phyloP scores from a whole-genome alignment of 768 basidiomycete genomes.

The Russula griseocarnosa region DNA sequence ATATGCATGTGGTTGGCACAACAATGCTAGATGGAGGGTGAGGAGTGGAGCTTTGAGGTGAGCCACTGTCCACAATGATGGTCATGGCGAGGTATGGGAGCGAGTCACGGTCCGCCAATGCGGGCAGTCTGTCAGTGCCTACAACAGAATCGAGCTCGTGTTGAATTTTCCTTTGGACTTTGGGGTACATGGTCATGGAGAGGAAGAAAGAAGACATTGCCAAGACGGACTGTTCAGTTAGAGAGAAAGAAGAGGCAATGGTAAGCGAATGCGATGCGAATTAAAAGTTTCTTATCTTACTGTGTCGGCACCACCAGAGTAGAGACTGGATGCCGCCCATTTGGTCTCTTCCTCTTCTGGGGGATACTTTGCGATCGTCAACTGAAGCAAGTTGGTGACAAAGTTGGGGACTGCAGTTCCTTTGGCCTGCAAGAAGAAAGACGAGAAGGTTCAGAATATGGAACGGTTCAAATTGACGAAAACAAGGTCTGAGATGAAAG shows the following conservation, averaged over 20 bases:
- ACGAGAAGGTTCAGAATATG: background rate
- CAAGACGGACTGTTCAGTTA: conserved; percentile 30
- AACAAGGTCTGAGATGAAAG: background rate
- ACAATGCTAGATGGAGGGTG: too few species aligned
- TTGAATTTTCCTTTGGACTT: conserved; percentile 29
- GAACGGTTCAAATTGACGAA: background rate
- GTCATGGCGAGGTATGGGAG: conserved; percentile 29
- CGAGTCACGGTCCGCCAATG: conserved; percentile 25
- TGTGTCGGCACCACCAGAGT: conserved; percentile 31
- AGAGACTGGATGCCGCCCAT: conserved; percentile 31
- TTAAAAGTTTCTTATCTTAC: conserved; percentile 14
- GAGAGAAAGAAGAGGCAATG: background rate
- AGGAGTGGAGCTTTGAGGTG: too few species aligned
- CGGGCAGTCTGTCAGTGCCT: conserved; percentile 26
- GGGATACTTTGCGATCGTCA: conserved; percentile 20
- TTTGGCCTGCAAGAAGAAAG: conserved; percentile 12
- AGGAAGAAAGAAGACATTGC: conserved; percentile 32
- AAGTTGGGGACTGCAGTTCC: conserved; percentile 27
- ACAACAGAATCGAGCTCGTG: conserved; percentile 31
- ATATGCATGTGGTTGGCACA: too few species aligned
- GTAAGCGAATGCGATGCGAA: background rate
- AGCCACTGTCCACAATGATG: too few species aligned
- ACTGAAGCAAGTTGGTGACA: conserved; percentile 25
- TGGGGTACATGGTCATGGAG: conserved; percentile 33
- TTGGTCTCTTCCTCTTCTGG: conserved; percentile 29